These are phyloP conservation scores for Onygenales sp. DNA, from an alignment of 2,329 filamentous ascomycete genomes.

Conservation along the genomic window DNA sequence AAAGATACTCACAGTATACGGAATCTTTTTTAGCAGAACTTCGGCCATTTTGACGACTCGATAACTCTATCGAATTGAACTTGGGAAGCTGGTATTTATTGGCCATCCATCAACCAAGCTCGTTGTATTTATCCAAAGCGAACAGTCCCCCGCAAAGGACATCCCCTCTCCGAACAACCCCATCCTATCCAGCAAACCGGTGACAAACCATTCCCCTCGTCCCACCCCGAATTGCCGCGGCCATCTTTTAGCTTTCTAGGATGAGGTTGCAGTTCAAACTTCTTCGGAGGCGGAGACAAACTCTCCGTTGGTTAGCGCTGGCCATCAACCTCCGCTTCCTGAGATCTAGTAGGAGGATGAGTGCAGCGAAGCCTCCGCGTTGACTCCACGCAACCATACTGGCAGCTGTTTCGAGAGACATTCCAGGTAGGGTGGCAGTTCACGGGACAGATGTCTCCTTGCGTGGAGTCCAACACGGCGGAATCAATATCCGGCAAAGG, in stretches of 20 bases:
- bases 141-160: neutral
- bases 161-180: too few species aligned
- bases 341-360: too few species aligned
- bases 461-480: too few species aligned
- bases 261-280: neutral
- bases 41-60: neutral
- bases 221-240: neutral
- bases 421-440: too few species aligned
- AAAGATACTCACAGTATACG: constrained; percentile 1
- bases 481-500: too few species aligned
- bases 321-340: too few species aligned
- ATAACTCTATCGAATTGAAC: neutral
- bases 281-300: neutral
- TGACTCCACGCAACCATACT: too few species aligned
- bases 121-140: neutral
- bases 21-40: constrained; percentile 2
- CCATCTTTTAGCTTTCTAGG: neutral
- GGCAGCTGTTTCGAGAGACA: too few species aligned
- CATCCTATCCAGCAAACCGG: too few species aligned
- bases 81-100: neutral
- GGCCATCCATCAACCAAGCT: neutral
- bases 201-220: neutral
- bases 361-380: too few species aligned
- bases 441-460: too few species aligned
- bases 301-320: neutral